phyloP scores from a whole-genome alignment of 2,329 filamentous ascomycete species.

The Neofusicoccum laricinum region DNA sequence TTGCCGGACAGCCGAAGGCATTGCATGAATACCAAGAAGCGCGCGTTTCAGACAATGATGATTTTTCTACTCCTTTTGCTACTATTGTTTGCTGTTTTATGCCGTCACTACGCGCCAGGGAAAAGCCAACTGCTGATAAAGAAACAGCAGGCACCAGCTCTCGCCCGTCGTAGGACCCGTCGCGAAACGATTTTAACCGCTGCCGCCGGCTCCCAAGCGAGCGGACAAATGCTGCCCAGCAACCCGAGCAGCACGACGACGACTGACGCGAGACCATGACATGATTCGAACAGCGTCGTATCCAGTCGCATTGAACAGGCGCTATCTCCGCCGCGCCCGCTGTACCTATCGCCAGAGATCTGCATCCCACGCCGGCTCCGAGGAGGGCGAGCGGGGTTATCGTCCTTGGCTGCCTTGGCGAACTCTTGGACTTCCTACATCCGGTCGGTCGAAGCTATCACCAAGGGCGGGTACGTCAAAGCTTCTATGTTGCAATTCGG shows the following conservation, averaged over 20 bases:
- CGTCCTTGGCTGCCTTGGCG: conserved; percentile 4
- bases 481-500: neutral
- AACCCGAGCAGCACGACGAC: neutral
- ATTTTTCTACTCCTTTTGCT: neutral
- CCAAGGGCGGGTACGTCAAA: neutral
- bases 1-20: neutral
- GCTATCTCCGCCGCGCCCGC: neutral
- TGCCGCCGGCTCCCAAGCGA: neutral
- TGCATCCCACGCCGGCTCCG: neutral
- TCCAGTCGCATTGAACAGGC: neutral
- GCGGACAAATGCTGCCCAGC: neutral
- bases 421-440: conserved; percentile 7
- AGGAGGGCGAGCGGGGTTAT: neutral
- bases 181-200: neutral
- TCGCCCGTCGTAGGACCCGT: neutral
- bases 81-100: neutral
- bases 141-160: neutral
- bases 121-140: neutral
- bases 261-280: neutral
- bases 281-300: neutral
- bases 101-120: neutral
- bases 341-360: neutral
- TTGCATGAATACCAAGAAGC: neutral
- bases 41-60: neutral
- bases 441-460: neutral